Evolutionary conservation across 305 asterid species (phyloP).

Genomic region (Fraxinus xanthoxyloides): DNA sequence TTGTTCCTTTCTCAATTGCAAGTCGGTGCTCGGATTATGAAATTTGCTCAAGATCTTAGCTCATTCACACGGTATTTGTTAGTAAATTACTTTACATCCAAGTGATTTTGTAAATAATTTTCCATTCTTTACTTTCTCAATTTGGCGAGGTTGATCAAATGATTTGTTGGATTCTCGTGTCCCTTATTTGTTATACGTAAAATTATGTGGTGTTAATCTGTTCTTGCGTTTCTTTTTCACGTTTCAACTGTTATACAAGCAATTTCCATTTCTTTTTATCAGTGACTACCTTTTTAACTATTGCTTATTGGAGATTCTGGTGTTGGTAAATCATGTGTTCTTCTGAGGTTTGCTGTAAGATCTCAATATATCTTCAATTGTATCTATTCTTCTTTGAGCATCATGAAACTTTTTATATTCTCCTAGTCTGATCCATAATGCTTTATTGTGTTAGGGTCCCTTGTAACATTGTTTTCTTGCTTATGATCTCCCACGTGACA

Average conservation of each 20-base stretch:
- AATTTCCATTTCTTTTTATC: background rate
- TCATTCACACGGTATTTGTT: too few relatives aligned
- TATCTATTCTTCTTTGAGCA: background rate
- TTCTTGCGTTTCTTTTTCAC: background rate
- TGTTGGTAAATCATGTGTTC: constrained; percentile 59
- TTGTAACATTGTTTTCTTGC: background rate
- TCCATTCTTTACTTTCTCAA: background rate
- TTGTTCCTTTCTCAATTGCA: background rate
- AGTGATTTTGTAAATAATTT: background rate
- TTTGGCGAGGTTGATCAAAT: background rate
- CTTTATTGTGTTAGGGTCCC: constrained; percentile 1
- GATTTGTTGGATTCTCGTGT: background rate
- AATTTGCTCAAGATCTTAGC: background rate
- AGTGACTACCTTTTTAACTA: constrained; percentile 66
- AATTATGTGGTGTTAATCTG: background rate
- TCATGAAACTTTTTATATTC: background rate
- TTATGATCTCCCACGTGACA: background rate
- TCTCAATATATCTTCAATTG: constrained; percentile 1
- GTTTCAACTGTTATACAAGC: background rate
- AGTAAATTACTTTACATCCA: too few relatives aligned
- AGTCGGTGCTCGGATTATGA: background rate
- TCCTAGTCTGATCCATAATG: background rate
- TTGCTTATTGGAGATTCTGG: constrained; percentile 67
- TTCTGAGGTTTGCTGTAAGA: constrained; percentile 60
- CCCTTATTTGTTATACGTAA: background rate